Base-by-base conservation (phyloP, 495 filamentous ascomycete genomes). In the Annulohypoxylon nitens region DNA sequence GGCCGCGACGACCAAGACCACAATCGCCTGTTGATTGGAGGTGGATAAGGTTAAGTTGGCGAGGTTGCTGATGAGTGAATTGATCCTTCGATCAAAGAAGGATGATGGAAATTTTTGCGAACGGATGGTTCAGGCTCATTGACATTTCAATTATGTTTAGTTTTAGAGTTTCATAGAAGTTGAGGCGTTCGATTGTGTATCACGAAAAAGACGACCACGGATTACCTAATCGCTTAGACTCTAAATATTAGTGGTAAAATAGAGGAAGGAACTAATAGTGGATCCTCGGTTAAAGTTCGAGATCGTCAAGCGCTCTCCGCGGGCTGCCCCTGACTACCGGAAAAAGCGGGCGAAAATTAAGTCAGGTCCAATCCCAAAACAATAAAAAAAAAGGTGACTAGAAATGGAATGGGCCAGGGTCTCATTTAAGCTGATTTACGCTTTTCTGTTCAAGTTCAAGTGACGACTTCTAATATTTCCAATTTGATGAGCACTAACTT, bases 261-360 rank as follows among this genome's bases (percentile, higher is more conserved):
- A 23, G 18, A 18, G 53, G 6, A 60, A 48, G 50, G 30, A 47
- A 58, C 2, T 64, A 23, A 51, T 64, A 23, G 59, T 64, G 59
- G 70, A 23, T 2, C 59, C 11, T 41, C n/a, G 16, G n/a, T 51
- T 61, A 51, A 43, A 23, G 36, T 18, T 66, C 61, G 33, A 10
- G 43, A 47, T 47, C 43, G 43, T 47, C 43, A 16, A n/a, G 4
- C 43, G 43, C n/a, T 47, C 5, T 18, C 43, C 43, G 43, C 26
- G 53, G 14, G 61, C 70, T 76, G 71, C 70, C 61, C 70, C 64
- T 74, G 65, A 69, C 68, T 75, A 75, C 69, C 61, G 63, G 54
- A 34, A 71, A 51, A 63, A 61, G 39, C n/a, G 65, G 65, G 36
- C 60, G 10, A 58, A 69, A 65, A 41, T 57, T 26, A 30, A 26